Evolutionary conservation across 768 basidiomycete species (phyloP), one percentile per base, ranked within the genome.

Genomic region (Collybiopsis confluens): DNA sequence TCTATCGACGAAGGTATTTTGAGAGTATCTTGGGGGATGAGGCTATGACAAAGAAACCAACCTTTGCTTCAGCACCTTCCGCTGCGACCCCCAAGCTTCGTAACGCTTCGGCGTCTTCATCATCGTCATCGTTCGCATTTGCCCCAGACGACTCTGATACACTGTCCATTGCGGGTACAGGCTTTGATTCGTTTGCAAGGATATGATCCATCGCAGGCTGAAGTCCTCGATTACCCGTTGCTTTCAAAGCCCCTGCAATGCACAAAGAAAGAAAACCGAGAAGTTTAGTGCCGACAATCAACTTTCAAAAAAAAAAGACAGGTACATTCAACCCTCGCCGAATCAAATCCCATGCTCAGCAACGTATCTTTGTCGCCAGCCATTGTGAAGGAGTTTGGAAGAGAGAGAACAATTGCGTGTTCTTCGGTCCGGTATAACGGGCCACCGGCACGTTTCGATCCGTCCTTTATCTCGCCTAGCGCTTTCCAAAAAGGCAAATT

Each of bases 151-250:
- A 68, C 45, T 76, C 72, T 2, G 68, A 65, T 2, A 77, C 76
- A 13, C 69, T 66, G 23, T 70, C 69, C 3, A 81, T 68, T 64
- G 88, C 82, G 9, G 94, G 92, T 9, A 96, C 73, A 1, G 86
- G 75, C 55, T 92, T 74, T 4, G 81, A 81, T 48, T 90, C 86
- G 63, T 98, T 80, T 68, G 86, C 88, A 35, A 97, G 70, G 35
- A 97, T 73, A 68, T 90, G 86, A 62, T 97, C 94, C 88, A 94
- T 90, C 20, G 89, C 90, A 6, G 87, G 88, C 65, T 97, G 95
- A 0, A 98, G 74, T 2, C 94, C 96, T 26, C 88, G 80, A 60
- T 84, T 83, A 33, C 76, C 79, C 8, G 93, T 97, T 4, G 90
- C 90, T 60, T 86, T 86, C 55, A 96, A 68, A 3, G 94, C 94